A percentile compares a stretch with the other conserved stretches of the same genome.
Conservation (phyloP, 192 early-diverging fungal species). For the Coemansia umbellata region DNA sequence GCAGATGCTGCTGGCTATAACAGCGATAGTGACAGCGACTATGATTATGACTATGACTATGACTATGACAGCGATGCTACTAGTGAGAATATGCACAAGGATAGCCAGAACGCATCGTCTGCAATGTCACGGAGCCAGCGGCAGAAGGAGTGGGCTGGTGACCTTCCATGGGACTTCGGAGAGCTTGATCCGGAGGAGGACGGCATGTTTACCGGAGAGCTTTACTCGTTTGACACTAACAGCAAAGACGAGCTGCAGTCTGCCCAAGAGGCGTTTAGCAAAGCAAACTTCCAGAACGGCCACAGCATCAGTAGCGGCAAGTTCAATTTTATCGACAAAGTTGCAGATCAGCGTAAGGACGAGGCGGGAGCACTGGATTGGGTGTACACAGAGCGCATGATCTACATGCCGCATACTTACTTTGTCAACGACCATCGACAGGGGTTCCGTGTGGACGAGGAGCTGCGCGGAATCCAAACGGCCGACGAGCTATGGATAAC, state of each 20-base stretch:
- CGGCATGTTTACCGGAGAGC: slow-evolving; percentile 19
- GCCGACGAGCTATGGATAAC: slow-evolving; percentile 62
- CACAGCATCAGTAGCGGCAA: slow-evolving; percentile 16
- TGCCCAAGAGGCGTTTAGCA: not conserved
- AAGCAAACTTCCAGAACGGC: no score
- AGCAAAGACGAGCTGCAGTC: no score
- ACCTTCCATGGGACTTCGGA: slow-evolving; percentile 45
- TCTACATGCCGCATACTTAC: slow-evolving; percentile 90
- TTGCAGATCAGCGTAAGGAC: slow-evolving; percentile 4
- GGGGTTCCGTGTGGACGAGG: slow-evolving; percentile 79
- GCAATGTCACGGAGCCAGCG: slow-evolving; percentile 17
- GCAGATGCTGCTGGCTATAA: not conserved
- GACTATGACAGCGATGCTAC: not conserved
- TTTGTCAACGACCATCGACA: slow-evolving; percentile 94
- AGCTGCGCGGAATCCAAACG: slow-evolving; percentile 30
- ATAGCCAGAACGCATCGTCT: not conserved
- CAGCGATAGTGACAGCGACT: not conserved
- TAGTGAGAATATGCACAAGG: not conserved
- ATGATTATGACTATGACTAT: not conserved
- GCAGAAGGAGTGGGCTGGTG: slow-evolving; percentile 51
- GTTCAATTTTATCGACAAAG: slow-evolving; percentile 53
- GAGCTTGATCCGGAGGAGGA: slow-evolving; percentile 50
- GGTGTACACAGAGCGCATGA: slow-evolving; percentile 84
- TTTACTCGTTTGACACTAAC: slow-evolving; percentile 52
- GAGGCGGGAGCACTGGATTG: slow-evolving; percentile 50